These are phyloP conservation scores for Mycena crocata DNA, from an alignment of 768 basidiomycete genomes.

Conservation along the genomic window DNA sequence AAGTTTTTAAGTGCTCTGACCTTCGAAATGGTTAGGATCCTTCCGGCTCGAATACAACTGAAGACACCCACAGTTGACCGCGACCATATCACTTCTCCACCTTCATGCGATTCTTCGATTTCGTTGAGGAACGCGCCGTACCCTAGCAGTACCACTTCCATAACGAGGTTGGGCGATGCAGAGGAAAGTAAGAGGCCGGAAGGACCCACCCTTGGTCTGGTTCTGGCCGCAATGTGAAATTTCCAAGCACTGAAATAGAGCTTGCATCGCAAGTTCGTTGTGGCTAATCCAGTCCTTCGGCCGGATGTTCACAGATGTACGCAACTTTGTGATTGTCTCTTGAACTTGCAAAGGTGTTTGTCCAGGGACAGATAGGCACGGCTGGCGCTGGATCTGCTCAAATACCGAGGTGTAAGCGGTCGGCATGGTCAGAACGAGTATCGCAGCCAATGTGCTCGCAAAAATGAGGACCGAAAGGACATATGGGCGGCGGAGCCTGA, in stretches of 20 bases:
- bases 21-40: constrained; percentile 3
- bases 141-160: background rate
- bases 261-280: constrained; percentile 14
- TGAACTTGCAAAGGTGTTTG: background rate
- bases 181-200: no score
- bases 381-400: background rate
- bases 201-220: constrained; percentile 39
- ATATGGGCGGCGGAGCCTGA: background rate
- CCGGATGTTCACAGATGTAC: background rate
- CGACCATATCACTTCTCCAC: constrained; percentile 47
- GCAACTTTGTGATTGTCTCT: constrained; percentile 1
- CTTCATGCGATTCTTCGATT: constrained; percentile 37
- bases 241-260: constrained; percentile 39
- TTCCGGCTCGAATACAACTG: background rate
- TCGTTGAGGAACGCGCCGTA: constrained; percentile 37
- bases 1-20: constrained; percentile 38
- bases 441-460: background rate
- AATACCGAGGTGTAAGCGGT: background rate
- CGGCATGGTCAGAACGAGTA: background rate
- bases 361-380: background rate
- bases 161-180: background rate
- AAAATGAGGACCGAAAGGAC: background rate
- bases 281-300: constrained; percentile 15
- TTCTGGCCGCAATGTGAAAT: constrained; percentile 43
- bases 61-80: constrained; percentile 40